Evolutionary conservation across 768 basidiomycete species (phyloP), one percentile per base, ranked within the genome.

Genomic region (Rubroboletus satanas): DNA sequence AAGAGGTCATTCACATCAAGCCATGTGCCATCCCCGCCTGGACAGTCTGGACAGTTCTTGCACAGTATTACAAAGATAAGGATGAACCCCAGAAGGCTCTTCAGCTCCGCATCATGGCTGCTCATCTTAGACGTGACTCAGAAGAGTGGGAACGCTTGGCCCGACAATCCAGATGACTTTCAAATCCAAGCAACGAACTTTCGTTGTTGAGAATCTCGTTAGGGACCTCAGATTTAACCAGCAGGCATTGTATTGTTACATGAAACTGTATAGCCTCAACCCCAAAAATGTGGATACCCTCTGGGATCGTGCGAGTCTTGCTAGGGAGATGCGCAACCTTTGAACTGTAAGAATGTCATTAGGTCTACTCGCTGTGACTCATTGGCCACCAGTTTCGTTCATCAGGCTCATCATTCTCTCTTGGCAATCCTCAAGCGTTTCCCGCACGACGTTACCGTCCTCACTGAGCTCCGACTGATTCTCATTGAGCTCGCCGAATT

Each of bases 1-100:
- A 87, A 66, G 93, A 98, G 66, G 90, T 97, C 59, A 92, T 98
- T 51, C 83, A 91, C 7, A 91, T 94, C 51, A 95, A 98, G 67
- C 93, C 94, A 2, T 82, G 89, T 14, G 88, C 92, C 1, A 76
- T 79, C 0, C 73, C 82, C 2, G 90, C 93, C 1, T 98, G 95
- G 95, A 83, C 84, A 12, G 90, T 93, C n/a, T n/a, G n/a, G n/a
- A n/a, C n/a, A n/a, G n/a, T n/a, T 28, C 15, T 37, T 47, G 36
- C 53, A 14, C 54, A 56, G 21, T 56, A 53, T 35, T 56, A 56
- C 33, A 45, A 56, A 42, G 55, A 56, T 23, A 31, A 29, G 29
- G 21, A 46, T 23, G 55, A 56, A 26, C 55, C 55, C 14, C 55
- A 56, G n/a, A 56, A 56, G 33, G 54, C 54, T 29, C 55, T 56